Conservation (phyloP, 768 basidiomycete species). For the Suillus tomentosus region DNA sequence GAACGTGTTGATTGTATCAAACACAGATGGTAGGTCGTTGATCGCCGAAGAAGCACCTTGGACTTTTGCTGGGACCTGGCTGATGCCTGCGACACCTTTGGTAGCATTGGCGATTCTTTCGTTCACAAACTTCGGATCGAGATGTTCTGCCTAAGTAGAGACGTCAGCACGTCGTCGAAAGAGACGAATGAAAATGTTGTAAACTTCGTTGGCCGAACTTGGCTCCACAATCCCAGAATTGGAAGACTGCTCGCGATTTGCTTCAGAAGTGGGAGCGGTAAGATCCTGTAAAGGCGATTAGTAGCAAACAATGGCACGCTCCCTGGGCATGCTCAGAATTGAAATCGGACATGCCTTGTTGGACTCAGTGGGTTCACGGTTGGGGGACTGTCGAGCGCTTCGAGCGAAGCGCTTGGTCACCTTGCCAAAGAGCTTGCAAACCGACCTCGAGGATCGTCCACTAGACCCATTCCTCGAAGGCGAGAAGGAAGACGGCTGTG, state of each 20-base stretch:
- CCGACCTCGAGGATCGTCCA: neutral
- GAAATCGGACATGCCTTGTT: neutral
- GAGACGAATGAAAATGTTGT: too few relatives aligned
- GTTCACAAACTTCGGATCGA: neutral
- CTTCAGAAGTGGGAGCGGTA: neutral
- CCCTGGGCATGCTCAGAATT: neutral
- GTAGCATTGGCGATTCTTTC: neutral
- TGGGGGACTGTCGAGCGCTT: neutral
- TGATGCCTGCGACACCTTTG: neutral
- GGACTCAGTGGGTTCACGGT: neutral
- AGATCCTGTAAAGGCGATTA: neutral
- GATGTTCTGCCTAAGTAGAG: neutral
- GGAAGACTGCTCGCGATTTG: neutral
- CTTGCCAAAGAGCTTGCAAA: neutral
- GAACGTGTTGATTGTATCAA: neutral
- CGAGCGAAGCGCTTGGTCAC: neutral
- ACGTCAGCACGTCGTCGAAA: too few relatives aligned
- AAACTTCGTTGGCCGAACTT: too few relatives aligned
- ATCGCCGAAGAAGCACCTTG: neutral
- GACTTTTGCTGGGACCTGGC: too few relatives aligned
- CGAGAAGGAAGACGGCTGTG: neutral
- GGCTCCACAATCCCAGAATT: neutral
- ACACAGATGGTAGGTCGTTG: neutral
- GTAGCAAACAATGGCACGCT: neutral
- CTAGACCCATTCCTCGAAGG: neutral